Evolutionary conservation across 2,329 filamentous ascomycete genomes (phyloP).

Genomic region (Fusarium sp.): DNA sequence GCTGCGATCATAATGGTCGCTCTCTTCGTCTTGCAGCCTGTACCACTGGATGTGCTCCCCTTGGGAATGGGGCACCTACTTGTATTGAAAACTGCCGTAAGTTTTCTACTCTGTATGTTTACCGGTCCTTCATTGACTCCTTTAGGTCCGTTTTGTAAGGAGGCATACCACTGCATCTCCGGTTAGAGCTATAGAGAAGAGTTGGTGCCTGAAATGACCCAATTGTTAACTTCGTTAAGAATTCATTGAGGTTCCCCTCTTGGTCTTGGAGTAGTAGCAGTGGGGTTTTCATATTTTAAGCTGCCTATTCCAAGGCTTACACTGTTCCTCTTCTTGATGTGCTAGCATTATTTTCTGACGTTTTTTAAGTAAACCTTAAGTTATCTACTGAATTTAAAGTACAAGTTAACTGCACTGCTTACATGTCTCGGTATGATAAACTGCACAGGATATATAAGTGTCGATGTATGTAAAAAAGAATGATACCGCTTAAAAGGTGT

Average conservation of each 20-base stretch:
- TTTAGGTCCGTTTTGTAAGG: neutral
- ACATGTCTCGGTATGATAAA: too few species aligned
- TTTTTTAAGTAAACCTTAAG: too few species aligned
- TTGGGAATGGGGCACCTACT: neutral
- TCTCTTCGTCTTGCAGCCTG: neutral
- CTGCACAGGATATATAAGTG: neutral
- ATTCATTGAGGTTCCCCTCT: neutral
- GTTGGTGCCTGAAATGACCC: neutral
- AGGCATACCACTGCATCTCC: neutral
- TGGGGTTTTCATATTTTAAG: neutral
- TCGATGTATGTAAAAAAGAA: neutral
- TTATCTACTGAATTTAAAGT: neutral
- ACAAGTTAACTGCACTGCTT: accelerated
- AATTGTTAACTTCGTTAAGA: accelerated
- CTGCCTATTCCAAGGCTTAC: accelerated
- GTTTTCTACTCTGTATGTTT: accelerated
- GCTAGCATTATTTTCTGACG: accelerated
- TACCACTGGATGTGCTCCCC: neutral
- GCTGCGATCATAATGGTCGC: neutral
- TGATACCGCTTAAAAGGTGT: neutral
- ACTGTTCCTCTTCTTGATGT: accelerated
- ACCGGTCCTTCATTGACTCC: accelerated
- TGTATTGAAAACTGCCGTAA: neutral
- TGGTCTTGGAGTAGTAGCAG: accelerated
- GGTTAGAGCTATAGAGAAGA: neutral